phyloP scores from a whole-genome alignment of 306 rosid genomes.

The Corylus heterophylla region DNA sequence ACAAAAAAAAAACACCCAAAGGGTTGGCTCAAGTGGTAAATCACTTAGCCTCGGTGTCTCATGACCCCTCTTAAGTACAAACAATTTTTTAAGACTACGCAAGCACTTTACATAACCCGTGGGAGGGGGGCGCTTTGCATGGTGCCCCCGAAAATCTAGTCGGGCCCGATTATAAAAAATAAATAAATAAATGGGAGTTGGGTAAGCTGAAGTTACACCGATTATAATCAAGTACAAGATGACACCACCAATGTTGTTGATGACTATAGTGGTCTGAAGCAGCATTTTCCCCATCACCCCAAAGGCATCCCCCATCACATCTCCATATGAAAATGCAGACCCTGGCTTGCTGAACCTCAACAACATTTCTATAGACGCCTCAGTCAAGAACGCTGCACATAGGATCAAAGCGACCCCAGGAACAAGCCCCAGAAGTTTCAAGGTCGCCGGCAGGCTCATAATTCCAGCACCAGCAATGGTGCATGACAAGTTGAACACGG shows the following conservation, averaged over 20 bases:
- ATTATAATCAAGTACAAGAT: slow-evolving; percentile 48
- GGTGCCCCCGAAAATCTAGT: neutral
- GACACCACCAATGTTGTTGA: slow-evolving; percentile 43
- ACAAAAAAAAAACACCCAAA: neutral
- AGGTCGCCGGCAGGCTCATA: slow-evolving; percentile 48
- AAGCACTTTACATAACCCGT: too few relatives aligned
- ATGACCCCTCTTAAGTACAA: too few relatives aligned
- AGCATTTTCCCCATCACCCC: slow-evolving; percentile 34
- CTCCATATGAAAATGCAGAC: slow-evolving; percentile 30
- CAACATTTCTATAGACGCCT: slow-evolving; percentile 39
- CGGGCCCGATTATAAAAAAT: neutral
- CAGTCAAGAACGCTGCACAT: slow-evolving; percentile 36
- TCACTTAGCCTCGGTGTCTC: too few relatives aligned
- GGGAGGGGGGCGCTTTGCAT: too few relatives aligned
- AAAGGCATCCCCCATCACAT: slow-evolving; percentile 40
- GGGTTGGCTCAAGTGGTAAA: too few relatives aligned
- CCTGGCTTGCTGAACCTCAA: slow-evolving; percentile 40
- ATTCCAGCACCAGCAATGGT: slow-evolving; percentile 45
- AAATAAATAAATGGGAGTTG: neutral
- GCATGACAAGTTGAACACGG: slow-evolving; percentile 42
- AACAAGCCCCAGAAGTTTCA: slow-evolving; percentile 39
- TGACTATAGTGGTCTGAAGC: slow-evolving; percentile 33
- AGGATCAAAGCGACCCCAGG: slow-evolving; percentile 32
- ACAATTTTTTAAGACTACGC: too few relatives aligned
- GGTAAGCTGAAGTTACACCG: slow-evolving; percentile 22